Conservation (phyloP, 768 basidiomycete species). For the Pleurotus tuber-regium region DNA sequence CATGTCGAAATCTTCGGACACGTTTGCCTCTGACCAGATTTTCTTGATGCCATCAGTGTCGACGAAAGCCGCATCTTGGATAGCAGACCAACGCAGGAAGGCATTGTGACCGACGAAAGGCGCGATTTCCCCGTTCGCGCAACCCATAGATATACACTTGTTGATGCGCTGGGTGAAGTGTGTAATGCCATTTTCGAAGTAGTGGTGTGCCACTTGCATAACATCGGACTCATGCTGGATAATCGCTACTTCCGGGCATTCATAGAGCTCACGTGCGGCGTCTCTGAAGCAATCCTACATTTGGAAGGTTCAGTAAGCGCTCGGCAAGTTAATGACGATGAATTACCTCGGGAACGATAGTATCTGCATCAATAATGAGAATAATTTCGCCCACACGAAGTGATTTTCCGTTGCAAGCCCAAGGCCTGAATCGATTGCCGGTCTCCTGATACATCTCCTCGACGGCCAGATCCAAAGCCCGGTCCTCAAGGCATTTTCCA, state of each 20-base stretch:
- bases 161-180: slow-evolving; percentile 89
- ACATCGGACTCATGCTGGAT: slow-evolving; percentile 92
- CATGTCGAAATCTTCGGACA: slow-evolving; percentile 85
- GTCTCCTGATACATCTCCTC: slow-evolving; percentile 67
- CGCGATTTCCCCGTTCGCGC: slow-evolving; percentile 78
- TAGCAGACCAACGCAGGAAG: slow-evolving; percentile 85
- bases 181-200: slow-evolving; percentile 89
- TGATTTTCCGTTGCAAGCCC: slow-evolving; percentile 74
- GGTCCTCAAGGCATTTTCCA: slow-evolving; percentile 59
- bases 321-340: neutral
- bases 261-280: slow-evolving; percentile 80
- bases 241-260: slow-evolving; percentile 82
- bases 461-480: slow-evolving; percentile 68
- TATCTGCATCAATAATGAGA: slow-evolving; percentile 80
- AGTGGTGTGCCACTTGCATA: slow-evolving; percentile 87
- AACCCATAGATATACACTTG: slow-evolving; percentile 74
- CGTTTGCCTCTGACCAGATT: slow-evolving; percentile 82
- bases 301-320: slow-evolving; percentile 5
- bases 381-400: slow-evolving; percentile 79
- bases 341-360: slow-evolving; percentile 68
- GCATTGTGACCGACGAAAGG: slow-evolving; percentile 89
- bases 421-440: slow-evolving; percentile 61
- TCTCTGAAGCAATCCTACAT: slow-evolving; percentile 81
- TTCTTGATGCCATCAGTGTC: slow-evolving; percentile 68
- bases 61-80: slow-evolving; percentile 81